phyloP scores from a whole-genome alignment of 768 basidiomycete species.

The Pisolithus albus region DNA sequence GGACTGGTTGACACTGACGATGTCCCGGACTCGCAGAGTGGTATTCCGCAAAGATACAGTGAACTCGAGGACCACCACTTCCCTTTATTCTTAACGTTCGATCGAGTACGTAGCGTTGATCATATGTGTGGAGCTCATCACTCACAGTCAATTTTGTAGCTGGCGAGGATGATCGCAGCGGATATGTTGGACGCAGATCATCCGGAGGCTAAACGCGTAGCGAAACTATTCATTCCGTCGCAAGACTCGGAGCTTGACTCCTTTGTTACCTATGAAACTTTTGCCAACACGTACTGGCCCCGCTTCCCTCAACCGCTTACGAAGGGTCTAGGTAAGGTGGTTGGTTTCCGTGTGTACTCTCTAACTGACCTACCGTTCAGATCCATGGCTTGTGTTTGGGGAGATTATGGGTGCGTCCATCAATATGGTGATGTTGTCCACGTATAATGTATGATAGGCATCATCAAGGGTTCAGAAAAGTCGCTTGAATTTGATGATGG shows the following conservation, averaged over 20 bases:
- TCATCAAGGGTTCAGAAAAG: constrained; percentile 63
- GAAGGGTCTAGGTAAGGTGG: constrained; percentile 43
- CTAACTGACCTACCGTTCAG: constrained; percentile 26
- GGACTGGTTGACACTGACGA: constrained; percentile 30
- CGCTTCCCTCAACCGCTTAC: constrained; percentile 46
- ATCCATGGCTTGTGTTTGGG: constrained; percentile 54
- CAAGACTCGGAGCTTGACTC: constrained; percentile 15
- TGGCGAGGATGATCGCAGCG: constrained; percentile 20
- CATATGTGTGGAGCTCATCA: neutral
- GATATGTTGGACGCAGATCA: constrained; percentile 12
- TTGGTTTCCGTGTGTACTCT: neutral
- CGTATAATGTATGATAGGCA: constrained; percentile 28
- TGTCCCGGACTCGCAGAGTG: constrained; percentile 25
- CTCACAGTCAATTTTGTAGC: constrained; percentile 8
- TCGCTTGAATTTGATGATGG: constrained; percentile 31
- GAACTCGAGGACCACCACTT: constrained; percentile 54
- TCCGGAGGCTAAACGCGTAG: neutral
- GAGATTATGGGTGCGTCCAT: constrained; percentile 53
- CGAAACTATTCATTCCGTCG: constrained; percentile 10
- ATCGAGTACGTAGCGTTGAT: constrained; percentile 37
- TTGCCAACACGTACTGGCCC: constrained; percentile 50
- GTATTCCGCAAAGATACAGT: constrained; percentile 44
- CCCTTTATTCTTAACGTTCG: constrained; percentile 63
- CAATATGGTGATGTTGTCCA: neutral
- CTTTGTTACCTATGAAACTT: constrained; percentile 41